Base-by-base conservation (phyloP, 495 filamentous ascomycete species). In the Bryoglossum gracile region DNA sequence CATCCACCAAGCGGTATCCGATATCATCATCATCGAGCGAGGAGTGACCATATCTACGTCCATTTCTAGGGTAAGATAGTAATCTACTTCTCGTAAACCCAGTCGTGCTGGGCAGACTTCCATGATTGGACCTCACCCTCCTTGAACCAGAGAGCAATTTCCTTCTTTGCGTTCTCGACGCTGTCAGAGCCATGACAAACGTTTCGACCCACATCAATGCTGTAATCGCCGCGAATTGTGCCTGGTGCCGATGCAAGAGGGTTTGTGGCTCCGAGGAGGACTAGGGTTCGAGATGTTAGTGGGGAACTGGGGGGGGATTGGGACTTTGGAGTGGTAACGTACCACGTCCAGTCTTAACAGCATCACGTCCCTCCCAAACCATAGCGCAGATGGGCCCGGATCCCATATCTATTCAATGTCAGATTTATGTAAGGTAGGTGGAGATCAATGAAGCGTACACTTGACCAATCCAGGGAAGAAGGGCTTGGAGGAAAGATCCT, bases 121-220 rank as follows among this genome's bases (percentile, higher is more conserved):
- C 81, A 98, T 67, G 60, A 72, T 69, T 86, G 69, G 61, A 94
- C 60, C 70, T 98, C 92, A 56, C 78, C 81, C 58, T 82, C 69
- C 67, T 80, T 74, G 86, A 98, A 98, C 92, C 92, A 98, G 63
- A 96, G 83, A 58, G 78, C 84, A 66, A 98, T 98, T 79, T 98
- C 92, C 86, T 96, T 96, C 84, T 97, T 81, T 70, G 92, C 92
- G 74, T 75, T 92, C 80, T 97, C 92, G 71, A 97, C 90, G 71
- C 76, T 80, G 81, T 98, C 92, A 71, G 89, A 95, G 66, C 92
- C 92, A 80, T 98, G 92, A 83, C 92, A 96, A 72, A 98, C 87
- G 78, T 98, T 98, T 67, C 92, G 89, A 73, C 92, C 92, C 62
- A 92, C 86, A 63, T 90, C 87, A 40, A 76, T 67, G 55, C 67